Evolutionary conservation across 345 rosid species (phyloP).

Genomic region (Moricandia arvensis): DNA sequence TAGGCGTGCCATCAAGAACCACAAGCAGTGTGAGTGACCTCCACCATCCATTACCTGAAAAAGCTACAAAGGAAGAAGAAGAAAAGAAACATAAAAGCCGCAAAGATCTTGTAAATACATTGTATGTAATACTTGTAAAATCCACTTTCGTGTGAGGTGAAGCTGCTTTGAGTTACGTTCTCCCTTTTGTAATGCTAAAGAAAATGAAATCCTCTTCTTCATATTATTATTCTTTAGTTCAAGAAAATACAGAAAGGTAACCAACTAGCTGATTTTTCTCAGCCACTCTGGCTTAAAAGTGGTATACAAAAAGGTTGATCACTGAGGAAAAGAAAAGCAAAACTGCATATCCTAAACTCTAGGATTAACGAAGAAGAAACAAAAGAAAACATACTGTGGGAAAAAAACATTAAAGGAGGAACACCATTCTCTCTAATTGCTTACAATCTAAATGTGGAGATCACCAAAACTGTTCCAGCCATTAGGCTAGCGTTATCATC

Average conservation of each 20-base stretch:
- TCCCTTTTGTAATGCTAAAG: constrained; percentile 28
- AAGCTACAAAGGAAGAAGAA: constrained; percentile 12
- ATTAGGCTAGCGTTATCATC: constrained; percentile 24
- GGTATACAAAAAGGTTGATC: constrained; percentile 30
- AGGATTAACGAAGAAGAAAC: constrained; percentile 23
- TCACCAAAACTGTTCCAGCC: constrained; percentile 42
- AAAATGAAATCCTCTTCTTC: constrained; percentile 9
- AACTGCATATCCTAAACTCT: constrained; percentile 36
- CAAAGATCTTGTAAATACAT: constrained; percentile 30
- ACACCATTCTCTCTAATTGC: constrained; percentile 30
- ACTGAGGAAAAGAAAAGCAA: constrained; percentile 9
- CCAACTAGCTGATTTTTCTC: constrained; percentile 28
- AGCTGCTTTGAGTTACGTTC: constrained; percentile 15
- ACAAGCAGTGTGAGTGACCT: constrained; percentile 43
- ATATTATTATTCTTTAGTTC: not conserved
- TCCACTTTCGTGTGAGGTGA: constrained; percentile 18
- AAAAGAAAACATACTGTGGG: constrained; percentile 18
- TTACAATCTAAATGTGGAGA: constrained; percentile 33
- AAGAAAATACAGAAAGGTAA: not conserved
- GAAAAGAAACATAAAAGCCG: constrained; percentile 18
- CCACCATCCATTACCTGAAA: constrained; percentile 6
- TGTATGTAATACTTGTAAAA: constrained; percentile 17
- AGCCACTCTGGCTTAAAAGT: constrained; percentile 20
- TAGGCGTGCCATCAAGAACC: constrained; percentile 55
- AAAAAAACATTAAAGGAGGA: constrained; percentile 22